Base-by-base conservation (phyloP, 805 yeast genomes). In the Candida adriatica region DNA sequence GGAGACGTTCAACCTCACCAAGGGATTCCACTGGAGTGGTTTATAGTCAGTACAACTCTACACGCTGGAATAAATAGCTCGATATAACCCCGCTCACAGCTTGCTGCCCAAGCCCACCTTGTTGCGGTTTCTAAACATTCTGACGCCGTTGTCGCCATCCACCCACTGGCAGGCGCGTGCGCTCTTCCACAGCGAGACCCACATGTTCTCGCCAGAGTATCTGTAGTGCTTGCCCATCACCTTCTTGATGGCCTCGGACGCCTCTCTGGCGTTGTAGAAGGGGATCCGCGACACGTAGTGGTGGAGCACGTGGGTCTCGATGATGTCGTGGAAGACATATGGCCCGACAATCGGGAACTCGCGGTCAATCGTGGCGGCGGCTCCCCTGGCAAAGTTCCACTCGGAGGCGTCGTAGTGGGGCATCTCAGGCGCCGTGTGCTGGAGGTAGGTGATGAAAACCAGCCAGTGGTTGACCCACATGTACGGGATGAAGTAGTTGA, bases 241-340 rank as follows among this genome's bases (percentile, higher is more conserved):
- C 58, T 76, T 73, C 62, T 78, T 75, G 59, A 85, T 78, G 35
- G 83, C 90, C 35, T 63, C 85, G 38, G 84, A 68, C 29, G 82
- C 92, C 51, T 73, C 76, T 56, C 90, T 68, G 17, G 79, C 94
- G 46, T 83, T 79, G 69, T 85, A 85, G 64, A 84, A 84, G 27
- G 95, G 95, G 46, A 85, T 82, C 58, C 94, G 68, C 9, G 88
- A 78, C 42, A 73, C 77, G 58, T 73, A 85, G 61, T 85, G 95
- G 63, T 85, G 95, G 48, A 80, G 68, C 31, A 85, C 94, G 55
- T 85, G 95, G 32, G 95, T 85, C 63, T 85, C 95, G 51, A 84
- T 83, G 51, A 85, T 85, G 56, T 81, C 94, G 59, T 85, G 95
- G 76, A 84, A 79, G 50, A 83, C 65, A 68, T 74, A 73, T 55